phyloP scores from a whole-genome alignment of 1,284 basidiomycete species.

The Abortiporus biennis region DNA sequence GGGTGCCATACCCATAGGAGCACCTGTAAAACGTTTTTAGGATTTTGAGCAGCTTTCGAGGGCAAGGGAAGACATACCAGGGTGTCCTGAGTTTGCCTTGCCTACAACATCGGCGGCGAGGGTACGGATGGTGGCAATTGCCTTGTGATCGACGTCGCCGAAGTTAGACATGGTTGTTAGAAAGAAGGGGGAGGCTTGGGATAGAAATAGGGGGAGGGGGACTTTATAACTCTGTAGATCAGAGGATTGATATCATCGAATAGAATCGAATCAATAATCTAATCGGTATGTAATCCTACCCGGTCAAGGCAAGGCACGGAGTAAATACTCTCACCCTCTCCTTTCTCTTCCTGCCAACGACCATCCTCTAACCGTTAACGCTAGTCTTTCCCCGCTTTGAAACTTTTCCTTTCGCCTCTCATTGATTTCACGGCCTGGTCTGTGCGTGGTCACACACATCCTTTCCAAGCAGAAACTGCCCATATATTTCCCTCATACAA shows the following conservation, averaged over 20 bases:
- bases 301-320: no score
- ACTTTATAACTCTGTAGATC: conserved; percentile 17
- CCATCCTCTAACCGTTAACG: neutral
- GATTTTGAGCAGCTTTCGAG: neutral
- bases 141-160: conserved; percentile 44
- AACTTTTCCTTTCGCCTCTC: no score
- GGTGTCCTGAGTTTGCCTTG: conserved; percentile 91
- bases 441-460: conserved; percentile 1
- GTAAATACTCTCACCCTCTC: neutral
- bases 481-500: conserved; percentile 12
- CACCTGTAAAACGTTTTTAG: conserved; percentile 36
- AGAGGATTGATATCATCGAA: no score
- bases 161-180: conserved; percentile 39
- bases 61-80: conserved; percentile 42
- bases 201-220: conserved; percentile 12
- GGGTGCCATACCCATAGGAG: conserved; percentile 91
- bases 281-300: no score
- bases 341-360: neutral
- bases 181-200: conserved; percentile 14
- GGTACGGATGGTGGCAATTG: conserved; percentile 64
- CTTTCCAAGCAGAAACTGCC: conserved; percentile 8
- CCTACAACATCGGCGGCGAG: conserved; percentile 69
- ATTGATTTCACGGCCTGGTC: conserved; percentile 1
- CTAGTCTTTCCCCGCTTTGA: no score
- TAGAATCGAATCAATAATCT: no score